Base-by-base conservation (phyloP, 2,329 filamentous ascomycete species). In the Elsinoe batatas region DNA sequence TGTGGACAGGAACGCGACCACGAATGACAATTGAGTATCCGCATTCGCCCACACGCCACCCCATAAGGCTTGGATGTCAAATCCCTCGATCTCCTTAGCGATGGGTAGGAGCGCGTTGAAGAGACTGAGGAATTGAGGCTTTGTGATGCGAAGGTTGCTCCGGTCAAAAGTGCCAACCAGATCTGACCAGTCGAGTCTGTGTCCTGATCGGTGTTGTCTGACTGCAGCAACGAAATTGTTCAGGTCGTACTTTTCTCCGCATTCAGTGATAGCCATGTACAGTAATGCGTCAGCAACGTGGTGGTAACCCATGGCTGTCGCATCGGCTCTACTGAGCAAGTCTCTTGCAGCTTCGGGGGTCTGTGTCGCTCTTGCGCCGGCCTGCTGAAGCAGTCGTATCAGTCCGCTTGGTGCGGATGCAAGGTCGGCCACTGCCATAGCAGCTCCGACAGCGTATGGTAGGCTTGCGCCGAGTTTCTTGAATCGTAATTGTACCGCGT, bases 21-120 rank as follows among this genome's bases (percentile, higher is more conserved):
- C 81, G 67, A 97, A 96, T n/a, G 91, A 94, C 35, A 98, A 75
- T 61, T 97, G 91, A 0, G 93, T 88, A 59, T 95, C 84, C 12
- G 86, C 81, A 62, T 94, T 82, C 59, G 85, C 82, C 91, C 94
- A 98, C 38, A 59, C 55, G 6, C 91, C 91, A 57, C 91, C 91
- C 91, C 93, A 97, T 18, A 98, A 75, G 37, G 79, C 79, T 68
- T 96, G 90, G 43, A 98, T 85, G 66, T 96, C 88, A 63, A 97
- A 83, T 22, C 75, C 74, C 13, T 79, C 73, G 47, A 80, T 74
- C 8, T 80, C 78, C 32, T 73, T 69, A 2, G 90, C 87, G 55
- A 93, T 76, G 1, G 85, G 83, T 13, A 90, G 73, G 26, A 98
- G 74, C 3, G 88, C 86, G 56, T 86, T 80, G 72, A 93, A 95